phyloP scores from a whole-genome alignment of 768 basidiomycete species.

The Dendrothele bispora region DNA sequence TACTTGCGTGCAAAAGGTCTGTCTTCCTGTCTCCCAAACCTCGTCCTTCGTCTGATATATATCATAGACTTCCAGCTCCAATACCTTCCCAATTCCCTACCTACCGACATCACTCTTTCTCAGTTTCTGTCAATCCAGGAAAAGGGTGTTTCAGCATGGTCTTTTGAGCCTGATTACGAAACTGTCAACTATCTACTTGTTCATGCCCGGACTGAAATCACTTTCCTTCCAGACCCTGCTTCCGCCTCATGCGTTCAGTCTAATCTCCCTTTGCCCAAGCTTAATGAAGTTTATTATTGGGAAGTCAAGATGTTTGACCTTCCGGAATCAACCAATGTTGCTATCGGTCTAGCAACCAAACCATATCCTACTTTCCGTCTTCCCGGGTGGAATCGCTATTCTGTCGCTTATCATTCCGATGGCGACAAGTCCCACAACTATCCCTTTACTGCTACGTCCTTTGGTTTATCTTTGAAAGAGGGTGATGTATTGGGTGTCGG shows the following conservation, averaged over 20 bases:
- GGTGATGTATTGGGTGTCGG: conserved; percentile 96
- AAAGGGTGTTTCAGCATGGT: conserved; percentile 99
- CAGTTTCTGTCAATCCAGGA: conserved; percentile 99
- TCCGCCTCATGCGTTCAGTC: conserved; percentile 95
- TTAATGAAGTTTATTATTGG: conserved; percentile 99
- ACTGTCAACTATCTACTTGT: conserved; percentile 90
- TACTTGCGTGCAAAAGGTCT: conserved; percentile 89
- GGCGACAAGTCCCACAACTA: conserved; percentile 98
- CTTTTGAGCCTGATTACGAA: conserved; percentile 98
- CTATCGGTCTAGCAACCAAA: conserved; percentile 93
- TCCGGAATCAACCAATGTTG: conserved; percentile 81
- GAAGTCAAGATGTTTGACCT: conserved; percentile 99
- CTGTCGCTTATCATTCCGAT: conserved; percentile 93
- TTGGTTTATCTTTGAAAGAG: conserved; percentile 84
- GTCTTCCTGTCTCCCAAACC: conserved; percentile 19
- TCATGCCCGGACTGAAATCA: conserved; percentile 94
- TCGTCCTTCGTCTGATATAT: conserved; percentile 4
- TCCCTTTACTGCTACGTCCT: conserved; percentile 85
- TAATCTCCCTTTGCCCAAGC: conserved; percentile 92
- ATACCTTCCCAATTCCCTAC: conserved; percentile 94
- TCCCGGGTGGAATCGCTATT: conserved; percentile 82
- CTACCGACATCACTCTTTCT: conserved; percentile 96
- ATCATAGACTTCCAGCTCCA: conserved; percentile 73
- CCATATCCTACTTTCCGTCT: conserved; percentile 95
- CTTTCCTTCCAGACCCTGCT: conserved; percentile 94